phyloP scores from a whole-genome alignment of 768 basidiomycete species.

The Mycena crocata region DNA sequence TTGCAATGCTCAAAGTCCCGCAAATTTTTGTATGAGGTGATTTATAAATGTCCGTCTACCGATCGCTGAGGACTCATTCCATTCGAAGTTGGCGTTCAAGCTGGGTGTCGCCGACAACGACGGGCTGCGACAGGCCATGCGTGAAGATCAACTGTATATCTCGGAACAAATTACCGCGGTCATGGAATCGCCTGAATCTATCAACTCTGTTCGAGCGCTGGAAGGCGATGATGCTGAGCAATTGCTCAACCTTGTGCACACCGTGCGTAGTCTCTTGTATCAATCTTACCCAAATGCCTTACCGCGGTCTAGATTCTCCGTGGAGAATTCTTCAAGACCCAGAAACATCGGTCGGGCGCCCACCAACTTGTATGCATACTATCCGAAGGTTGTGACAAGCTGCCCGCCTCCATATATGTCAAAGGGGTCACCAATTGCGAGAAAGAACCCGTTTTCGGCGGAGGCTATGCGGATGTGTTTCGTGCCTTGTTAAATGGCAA shows the following conservation, averaged over 20 bases:
- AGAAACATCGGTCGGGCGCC: neutral
- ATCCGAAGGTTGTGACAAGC: neutral
- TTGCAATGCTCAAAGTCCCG: neutral
- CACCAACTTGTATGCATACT: neutral
- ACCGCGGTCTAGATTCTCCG: neutral
- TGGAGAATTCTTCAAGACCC: neutral
- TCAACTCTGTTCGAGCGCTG: neutral
- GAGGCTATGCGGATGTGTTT: neutral
- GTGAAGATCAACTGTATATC: neutral
- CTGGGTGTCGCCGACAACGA: neutral
- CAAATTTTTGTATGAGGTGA: neutral
- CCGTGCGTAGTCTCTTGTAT: neutral
- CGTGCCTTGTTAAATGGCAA: neutral
- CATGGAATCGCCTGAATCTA: neutral
- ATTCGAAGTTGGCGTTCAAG: neutral
- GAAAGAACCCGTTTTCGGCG: neutral
- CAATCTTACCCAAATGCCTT: neutral
- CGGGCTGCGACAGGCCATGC: neutral
- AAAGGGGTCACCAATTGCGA: neutral
- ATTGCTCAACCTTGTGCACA: neutral
- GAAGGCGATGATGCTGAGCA: neutral
- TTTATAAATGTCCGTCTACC: neutral
- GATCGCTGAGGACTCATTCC: neutral
- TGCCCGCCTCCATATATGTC: neutral
- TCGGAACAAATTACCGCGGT: neutral